Evolutionary conservation across 371 early-diverging fungal genomes (phyloP), one percentile per base, ranked within the genome.

Genomic region (Mucor indicus): DNA sequence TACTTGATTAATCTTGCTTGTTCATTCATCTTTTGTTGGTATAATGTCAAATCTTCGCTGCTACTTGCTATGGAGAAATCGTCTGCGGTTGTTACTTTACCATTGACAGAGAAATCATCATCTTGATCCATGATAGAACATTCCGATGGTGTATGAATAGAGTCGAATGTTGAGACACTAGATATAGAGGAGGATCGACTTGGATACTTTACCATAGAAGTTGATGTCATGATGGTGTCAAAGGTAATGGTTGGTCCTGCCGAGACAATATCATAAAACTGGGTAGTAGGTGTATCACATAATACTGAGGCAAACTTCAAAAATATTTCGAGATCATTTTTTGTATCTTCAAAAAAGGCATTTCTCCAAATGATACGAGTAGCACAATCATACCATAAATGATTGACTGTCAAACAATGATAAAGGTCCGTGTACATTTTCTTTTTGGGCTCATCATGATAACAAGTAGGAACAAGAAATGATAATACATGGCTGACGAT

Each of bases 371-470:
- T 48, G 13, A 50, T 42, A 2, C 68, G 62, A 36, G 42, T 52
- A 1, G 67, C 56, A 47, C 69, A 62, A 43, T 69, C 64, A 39
- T 72, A 57, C 71, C 72, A 76, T 17, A 67, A 44, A 23, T 51
- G 68, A 40, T 66, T 72, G 8, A 76, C 76, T 21, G 58, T 47
- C 15, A 75, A 40, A 30, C 69, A 66, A 13, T 69, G 57, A 23
- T 64, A 64, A n/a, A 71, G 43, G 23, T 55, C 48, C 13, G 43
- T 20, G 23, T 47, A 38, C 16, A 25, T 29, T 35, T 38, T 62
- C 38, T 54, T 48, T 33, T 57, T 54, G 15, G 32, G 30, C 13
- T 48, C 55, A 16, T 49, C 51, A 53, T 41, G 44, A n/a, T 15
- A 12, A 4, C 41, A n/a, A 23, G 25, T 17, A 13, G 30, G 62